These are phyloP conservation scores for Leccinum boreale DNA, from an alignment of 768 basidiomycete species.

Conservation along the genomic window DNA sequence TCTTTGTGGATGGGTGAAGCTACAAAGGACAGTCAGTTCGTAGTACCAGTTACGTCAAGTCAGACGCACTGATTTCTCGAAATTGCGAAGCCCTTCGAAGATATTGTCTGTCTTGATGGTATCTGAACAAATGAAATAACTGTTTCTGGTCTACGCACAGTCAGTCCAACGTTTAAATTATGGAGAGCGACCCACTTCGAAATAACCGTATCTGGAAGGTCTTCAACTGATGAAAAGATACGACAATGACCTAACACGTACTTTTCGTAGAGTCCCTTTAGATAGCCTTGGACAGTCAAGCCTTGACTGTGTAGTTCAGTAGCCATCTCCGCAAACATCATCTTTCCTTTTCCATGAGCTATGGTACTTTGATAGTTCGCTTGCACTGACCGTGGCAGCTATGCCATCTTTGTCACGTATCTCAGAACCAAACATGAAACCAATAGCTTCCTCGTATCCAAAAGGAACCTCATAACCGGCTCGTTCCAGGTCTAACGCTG, in stretches of 20 bases:
- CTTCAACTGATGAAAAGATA: background rate
- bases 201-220: slow-evolving; percentile 65
- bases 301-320: slow-evolving; percentile 47
- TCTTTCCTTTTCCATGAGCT: slow-evolving; percentile 35
- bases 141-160: slow-evolving; percentile 65
- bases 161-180: background rate
- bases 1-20: slow-evolving; percentile 24
- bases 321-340: slow-evolving; percentile 68
- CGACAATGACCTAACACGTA: slow-evolving; percentile 26
- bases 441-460: slow-evolving; percentile 91
- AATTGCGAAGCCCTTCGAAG: slow-evolving; percentile 63
- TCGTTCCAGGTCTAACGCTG: slow-evolving; percentile 58
- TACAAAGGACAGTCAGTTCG: slow-evolving; percentile 6
- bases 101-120: slow-evolving; percentile 63
- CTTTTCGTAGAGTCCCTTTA: slow-evolving; percentile 64
- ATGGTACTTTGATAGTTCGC: background rate
- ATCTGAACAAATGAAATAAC: slow-evolving; percentile 77
- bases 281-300: slow-evolving; percentile 50
- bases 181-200: slow-evolving; percentile 46
- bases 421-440: slow-evolving; percentile 79
- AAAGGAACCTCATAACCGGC: slow-evolving; percentile 74
- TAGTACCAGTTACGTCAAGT: background rate
- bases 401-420: slow-evolving; percentile 90
- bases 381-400: slow-evolving; percentile 60
- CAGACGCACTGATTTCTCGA: slow-evolving; percentile 37